Conservation (phyloP, 164 flowering plant genomes). For the Platanus orientalis region DNA sequence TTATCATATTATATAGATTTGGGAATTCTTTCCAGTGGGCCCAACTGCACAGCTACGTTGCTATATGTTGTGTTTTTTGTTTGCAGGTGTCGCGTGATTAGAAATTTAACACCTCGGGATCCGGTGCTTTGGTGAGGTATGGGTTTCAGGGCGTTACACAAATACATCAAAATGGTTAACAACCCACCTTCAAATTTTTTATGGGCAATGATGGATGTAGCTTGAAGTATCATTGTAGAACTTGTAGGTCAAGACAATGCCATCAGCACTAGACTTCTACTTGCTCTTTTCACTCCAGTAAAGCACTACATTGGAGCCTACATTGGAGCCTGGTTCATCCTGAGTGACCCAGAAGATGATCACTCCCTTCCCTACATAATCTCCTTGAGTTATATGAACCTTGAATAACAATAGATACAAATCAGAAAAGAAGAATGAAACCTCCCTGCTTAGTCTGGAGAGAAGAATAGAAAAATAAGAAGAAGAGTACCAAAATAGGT, state of each 20-base stretch:
- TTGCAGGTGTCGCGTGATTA: too few species aligned
- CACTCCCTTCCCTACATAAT: constrained; percentile 42
- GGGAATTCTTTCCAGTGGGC: too few species aligned
- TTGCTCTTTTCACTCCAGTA: constrained; percentile 40
- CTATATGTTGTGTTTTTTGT: too few species aligned
- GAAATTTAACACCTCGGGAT: too few species aligned
- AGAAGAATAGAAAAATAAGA: background rate
- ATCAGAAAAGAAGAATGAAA: background rate
- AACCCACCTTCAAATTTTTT: constrained; percentile 33
- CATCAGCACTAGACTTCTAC: constrained; percentile 20
- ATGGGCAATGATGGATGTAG: constrained; percentile 54
- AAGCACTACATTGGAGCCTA: too few species aligned
- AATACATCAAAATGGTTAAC: background rate
- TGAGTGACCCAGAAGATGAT: too few species aligned
- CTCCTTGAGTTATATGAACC: constrained; percentile 55
- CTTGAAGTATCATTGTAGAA: constrained; percentile 47
- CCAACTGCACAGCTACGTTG: too few species aligned
- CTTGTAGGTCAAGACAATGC: constrained; percentile 29
- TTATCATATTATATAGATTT: too few species aligned
- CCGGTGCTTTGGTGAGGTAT: too few species aligned
- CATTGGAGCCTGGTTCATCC: constrained; percentile 44
- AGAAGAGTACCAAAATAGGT: background rate
- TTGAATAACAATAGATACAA: constrained; percentile 1
- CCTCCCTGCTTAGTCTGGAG: background rate
- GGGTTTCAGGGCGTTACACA: too few species aligned